Evolutionary conservation across 768 basidiomycete genomes (phyloP).

Genomic region (Tephrocybe sp.): DNA sequence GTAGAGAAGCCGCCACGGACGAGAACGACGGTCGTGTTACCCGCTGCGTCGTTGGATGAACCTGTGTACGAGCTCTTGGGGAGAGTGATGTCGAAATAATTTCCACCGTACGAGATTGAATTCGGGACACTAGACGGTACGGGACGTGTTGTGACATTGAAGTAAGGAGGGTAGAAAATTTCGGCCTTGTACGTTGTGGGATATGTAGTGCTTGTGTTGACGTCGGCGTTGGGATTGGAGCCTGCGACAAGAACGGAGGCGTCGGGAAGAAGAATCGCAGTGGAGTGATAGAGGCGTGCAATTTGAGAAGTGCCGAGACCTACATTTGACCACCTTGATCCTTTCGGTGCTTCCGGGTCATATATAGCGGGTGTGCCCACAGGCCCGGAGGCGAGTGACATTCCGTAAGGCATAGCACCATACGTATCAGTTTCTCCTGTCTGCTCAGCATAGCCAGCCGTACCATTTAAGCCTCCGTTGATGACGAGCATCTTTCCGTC

Average conservation of each 20-base stretch:
- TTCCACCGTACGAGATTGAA: slow-evolving; percentile 81
- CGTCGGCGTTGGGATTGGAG: slow-evolving; percentile 91
- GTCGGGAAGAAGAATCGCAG: slow-evolving; percentile 75
- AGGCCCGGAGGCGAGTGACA: slow-evolving; percentile 70
- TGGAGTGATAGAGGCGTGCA: slow-evolving; percentile 81
- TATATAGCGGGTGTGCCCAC: slow-evolving; percentile 69
- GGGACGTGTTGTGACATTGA: slow-evolving; percentile 67
- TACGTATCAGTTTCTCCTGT: slow-evolving; percentile 43
- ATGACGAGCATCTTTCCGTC: slow-evolving; percentile 74
- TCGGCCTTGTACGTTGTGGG: slow-evolving; percentile 83
- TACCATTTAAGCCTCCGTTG: slow-evolving; percentile 85
- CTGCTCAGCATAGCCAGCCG: slow-evolving; percentile 70
- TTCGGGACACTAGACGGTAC: slow-evolving; percentile 66
- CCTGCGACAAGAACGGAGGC: slow-evolving; percentile 87
- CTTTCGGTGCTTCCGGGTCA: slow-evolving; percentile 61
- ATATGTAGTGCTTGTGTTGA: slow-evolving; percentile 57
- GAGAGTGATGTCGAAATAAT: slow-evolving; percentile 74
- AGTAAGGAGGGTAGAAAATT: slow-evolving; percentile 94
- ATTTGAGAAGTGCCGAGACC: slow-evolving; percentile 56
- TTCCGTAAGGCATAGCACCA: slow-evolving; percentile 58
- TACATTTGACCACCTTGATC: slow-evolving; percentile 62
- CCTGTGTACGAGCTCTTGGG: slow-evolving; percentile 67
- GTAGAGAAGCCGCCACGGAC: slow-evolving; percentile 84
- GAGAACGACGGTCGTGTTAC: slow-evolving; percentile 74
- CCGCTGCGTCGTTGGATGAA: slow-evolving; percentile 66